Evolutionary conservation across 2,329 filamentous ascomycete genomes (phyloP).

Genomic region (Exophiala aquamarina): DNA sequence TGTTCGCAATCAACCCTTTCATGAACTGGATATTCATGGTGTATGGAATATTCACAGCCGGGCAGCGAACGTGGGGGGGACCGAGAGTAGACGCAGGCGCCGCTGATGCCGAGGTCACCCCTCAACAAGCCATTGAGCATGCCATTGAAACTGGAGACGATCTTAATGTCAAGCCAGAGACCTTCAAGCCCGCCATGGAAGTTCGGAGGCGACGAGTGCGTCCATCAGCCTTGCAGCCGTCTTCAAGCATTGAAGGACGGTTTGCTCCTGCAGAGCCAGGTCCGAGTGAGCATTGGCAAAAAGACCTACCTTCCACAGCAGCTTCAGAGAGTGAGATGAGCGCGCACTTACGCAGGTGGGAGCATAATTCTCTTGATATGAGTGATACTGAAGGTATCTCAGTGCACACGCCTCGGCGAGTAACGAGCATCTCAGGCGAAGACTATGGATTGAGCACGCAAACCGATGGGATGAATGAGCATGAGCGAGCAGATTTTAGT

Average conservation of each 20-base stretch:
- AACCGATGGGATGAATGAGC: background rate
- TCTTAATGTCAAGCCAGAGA: conserved; percentile 83
- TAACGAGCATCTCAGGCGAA: conserved; percentile 16
- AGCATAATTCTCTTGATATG: conserved; percentile 26
- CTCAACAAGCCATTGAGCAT: conserved; percentile 78
- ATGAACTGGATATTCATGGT: conserved; percentile 99
- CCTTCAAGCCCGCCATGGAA: conserved; percentile 60
- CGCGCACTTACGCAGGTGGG: conserved; percentile 7
- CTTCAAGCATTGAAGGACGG: conserved; percentile 71
- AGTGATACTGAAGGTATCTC: conserved; percentile 27
- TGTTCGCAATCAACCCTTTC: conserved; percentile 94
- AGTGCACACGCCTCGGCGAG: conserved; percentile 24
- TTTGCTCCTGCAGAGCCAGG: conserved; percentile 72
- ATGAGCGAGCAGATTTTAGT: background rate
- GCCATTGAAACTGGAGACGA: conserved; percentile 80
- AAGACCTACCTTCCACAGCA: conserved; percentile 11
- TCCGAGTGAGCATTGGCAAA: conserved; percentile 56
- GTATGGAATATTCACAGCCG: conserved; percentile 92
- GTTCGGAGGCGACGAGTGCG: conserved; percentile 25
- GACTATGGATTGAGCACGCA: conserved; percentile 1
- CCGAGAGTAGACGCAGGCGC: conserved; percentile 84
- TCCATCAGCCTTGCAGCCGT: conserved; percentile 64
- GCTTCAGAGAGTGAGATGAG: conserved; percentile 11
- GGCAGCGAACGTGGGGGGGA: conserved; percentile 92
- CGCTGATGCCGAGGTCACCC: conserved; percentile 72